These are phyloP conservation scores for Austroboletus eburneus DNA, from an alignment of 768 basidiomycete species.

Conservation along the genomic window DNA sequence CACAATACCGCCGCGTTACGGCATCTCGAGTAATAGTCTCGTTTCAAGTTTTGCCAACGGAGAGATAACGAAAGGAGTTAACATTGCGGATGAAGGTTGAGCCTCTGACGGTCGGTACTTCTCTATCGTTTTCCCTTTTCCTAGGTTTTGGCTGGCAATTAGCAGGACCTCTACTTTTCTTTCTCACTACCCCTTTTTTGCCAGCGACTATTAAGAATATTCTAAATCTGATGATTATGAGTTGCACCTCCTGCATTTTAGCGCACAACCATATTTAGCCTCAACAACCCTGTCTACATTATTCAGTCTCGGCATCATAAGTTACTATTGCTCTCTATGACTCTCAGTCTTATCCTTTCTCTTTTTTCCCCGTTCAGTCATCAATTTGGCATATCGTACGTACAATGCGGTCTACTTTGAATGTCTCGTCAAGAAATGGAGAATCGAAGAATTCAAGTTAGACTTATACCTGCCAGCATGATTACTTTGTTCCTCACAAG, in stretches of 20 bases:
- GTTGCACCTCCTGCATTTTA: constrained; percentile 18
- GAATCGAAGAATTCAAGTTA: constrained; percentile 11
- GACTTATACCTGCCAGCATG: no score
- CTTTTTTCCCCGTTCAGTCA: background rate
- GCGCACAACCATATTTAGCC: constrained; percentile 9
- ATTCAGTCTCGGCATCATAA: constrained; percentile 26
- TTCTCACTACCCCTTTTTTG: constrained; percentile 1
- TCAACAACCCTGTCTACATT: constrained; percentile 19
- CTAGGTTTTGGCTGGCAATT: background rate
- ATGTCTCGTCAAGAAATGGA: constrained; percentile 5
- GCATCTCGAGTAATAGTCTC: constrained; percentile 1
- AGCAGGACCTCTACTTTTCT: background rate
- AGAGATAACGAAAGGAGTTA: constrained; percentile 13
- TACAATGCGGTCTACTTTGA: constrained; percentile 11
- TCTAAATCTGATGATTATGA: constrained; percentile 6
- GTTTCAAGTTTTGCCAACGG: constrained; percentile 11
- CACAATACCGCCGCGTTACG: constrained; percentile 27
- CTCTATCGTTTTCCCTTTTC: background rate
- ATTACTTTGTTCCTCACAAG: no score
- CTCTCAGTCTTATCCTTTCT: background rate
- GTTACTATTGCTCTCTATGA: constrained; percentile 15
- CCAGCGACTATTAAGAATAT: constrained; percentile 16
- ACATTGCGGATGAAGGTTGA: constrained; percentile 28
- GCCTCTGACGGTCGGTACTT: constrained; percentile 21
- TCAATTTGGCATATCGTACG: constrained; percentile 17